Conservation (phyloP, 331 rosid species). For the Quercus phellos region DNA sequence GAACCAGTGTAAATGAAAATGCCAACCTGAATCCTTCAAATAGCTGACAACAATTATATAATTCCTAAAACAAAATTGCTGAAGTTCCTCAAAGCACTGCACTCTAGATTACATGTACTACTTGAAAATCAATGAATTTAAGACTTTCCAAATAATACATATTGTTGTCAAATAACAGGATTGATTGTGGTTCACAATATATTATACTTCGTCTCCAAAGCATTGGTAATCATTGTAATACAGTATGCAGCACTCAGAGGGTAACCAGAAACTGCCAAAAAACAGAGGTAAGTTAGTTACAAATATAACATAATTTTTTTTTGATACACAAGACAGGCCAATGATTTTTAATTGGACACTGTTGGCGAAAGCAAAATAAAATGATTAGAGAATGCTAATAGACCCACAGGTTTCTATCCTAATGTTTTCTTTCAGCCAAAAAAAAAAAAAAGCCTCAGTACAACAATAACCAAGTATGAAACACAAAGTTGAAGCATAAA, state of each 20-base stretch:
- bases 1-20: not conserved
- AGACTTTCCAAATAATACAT: not conserved
- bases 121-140: not conserved
- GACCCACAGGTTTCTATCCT: no score
- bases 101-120: not conserved
- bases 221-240: slow-evolving; percentile 53
- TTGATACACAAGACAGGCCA: no score
- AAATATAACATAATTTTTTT: not conserved
- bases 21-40: not conserved
- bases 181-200: slow-evolving; percentile 39
- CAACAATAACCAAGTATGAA: no score
- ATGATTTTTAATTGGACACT: no score
- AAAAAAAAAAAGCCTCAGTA: no score
- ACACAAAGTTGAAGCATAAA: no score
- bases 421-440: no score
- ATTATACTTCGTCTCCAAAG: slow-evolving; percentile 59
- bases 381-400: not conserved
- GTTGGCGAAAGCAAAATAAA: not conserved
- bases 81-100: not conserved
- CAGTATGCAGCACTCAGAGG: slow-evolving; percentile 85
- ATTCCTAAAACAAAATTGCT: no score
- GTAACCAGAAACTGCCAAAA: slow-evolving; percentile 64
- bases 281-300: slow-evolving; percentile 4
- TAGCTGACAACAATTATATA: no score
- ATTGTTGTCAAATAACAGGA: not conserved